Conservation (phyloP, 2,329 filamentous ascomycete species). For the Emmonsia crescens region DNA sequence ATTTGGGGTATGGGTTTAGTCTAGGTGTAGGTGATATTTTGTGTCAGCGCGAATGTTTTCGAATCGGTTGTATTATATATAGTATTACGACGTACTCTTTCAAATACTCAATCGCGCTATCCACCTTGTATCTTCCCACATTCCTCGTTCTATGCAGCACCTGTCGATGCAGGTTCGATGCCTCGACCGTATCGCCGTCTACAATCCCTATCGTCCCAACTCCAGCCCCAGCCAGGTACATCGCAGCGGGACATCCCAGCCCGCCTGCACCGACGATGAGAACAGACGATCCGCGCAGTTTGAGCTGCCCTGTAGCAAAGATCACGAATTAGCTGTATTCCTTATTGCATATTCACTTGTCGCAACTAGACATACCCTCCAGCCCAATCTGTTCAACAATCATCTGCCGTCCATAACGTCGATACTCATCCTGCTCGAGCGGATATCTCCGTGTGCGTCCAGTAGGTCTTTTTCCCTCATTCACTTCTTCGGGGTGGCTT, state of each 20-base stretch:
- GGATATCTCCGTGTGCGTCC: slow-evolving; percentile 49
- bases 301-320: slow-evolving; percentile 55
- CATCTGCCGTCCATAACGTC: slow-evolving; percentile 80
- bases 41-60: background rate
- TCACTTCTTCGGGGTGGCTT: background rate
- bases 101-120: slow-evolving; percentile 57
- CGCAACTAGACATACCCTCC: slow-evolving; percentile 41
- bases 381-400: slow-evolving; percentile 75
- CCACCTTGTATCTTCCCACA: slow-evolving; percentile 68
- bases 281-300: slow-evolving; percentile 58
- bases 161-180: slow-evolving; percentile 87
- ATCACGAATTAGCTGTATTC: background rate
- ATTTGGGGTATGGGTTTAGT: slow-evolving; percentile 61
- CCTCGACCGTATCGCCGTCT: slow-evolving; percentile 79
- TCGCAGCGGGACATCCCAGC: slow-evolving; percentile 79
- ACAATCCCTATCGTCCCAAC: slow-evolving; percentile 73
- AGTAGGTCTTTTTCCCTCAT: background rate
- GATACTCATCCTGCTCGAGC: slow-evolving; percentile 61
- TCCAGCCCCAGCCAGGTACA: slow-evolving; percentile 86
- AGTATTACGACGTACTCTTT: slow-evolving; percentile 35
- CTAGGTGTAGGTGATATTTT: slow-evolving; percentile 34
- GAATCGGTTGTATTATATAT: background rate
- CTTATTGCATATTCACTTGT: background rate
- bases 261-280: slow-evolving; percentile 82
- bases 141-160: slow-evolving; percentile 63